Conservation (phyloP, 371 early-diverging fungal species). For the Mucor saturninus region DNA sequence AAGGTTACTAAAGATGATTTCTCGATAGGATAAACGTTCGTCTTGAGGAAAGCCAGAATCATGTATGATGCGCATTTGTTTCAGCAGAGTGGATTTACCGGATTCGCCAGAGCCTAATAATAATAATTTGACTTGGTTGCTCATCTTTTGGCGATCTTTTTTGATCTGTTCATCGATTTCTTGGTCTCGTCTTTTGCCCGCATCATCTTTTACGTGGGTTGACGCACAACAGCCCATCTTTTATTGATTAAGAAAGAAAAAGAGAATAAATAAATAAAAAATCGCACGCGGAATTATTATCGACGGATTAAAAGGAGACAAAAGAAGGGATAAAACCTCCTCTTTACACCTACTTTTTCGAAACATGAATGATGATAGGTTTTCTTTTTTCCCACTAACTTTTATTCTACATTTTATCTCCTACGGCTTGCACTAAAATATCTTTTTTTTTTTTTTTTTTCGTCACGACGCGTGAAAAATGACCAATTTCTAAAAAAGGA, state of each 20-base stretch:
- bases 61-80: slow-evolving; percentile 97
- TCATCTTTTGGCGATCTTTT: slow-evolving; percentile 74
- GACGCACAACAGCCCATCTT: slow-evolving; percentile 87
- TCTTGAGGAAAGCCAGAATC: slow-evolving; percentile 86
- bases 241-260: not conserved
- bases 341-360: too few relatives aligned
- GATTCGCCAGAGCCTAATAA: slow-evolving; percentile 97
- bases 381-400: too few relatives aligned
- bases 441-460: too few relatives aligned
- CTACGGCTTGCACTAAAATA: too few relatives aligned
- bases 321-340: too few relatives aligned
- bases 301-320: too few relatives aligned
- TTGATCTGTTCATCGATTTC: slow-evolving; percentile 90
- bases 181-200: slow-evolving; percentile 49
- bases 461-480: slow-evolving; percentile 10
- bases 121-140: slow-evolving; percentile 94
- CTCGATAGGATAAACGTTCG: slow-evolving; percentile 89
- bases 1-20: slow-evolving; percentile 92
- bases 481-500: slow-evolving; percentile 11
- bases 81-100: slow-evolving; percentile 95
- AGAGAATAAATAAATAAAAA: not conserved
- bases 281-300: too few relatives aligned
- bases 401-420: too few relatives aligned
- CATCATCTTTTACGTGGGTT: slow-evolving; percentile 50
- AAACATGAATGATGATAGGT: too few relatives aligned